Percentiles rank a stretch among this genome's conserved stretches.
Evolutionary conservation across 495 filamentous ascomycete genomes (phyloP).

Genomic region (Penicillium odoratum): DNA sequence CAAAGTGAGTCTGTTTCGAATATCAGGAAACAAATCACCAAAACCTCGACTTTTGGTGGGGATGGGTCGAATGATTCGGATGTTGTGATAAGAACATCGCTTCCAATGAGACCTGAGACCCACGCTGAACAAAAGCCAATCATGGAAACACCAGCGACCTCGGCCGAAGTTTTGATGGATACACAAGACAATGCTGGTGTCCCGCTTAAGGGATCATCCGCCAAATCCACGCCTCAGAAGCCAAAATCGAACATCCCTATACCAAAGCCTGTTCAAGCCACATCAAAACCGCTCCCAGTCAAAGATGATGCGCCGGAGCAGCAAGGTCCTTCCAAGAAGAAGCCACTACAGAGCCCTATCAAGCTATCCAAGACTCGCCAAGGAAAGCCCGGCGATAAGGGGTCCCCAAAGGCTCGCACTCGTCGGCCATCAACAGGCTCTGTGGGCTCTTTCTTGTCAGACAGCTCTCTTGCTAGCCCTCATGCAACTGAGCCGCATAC

Average conservation of each 20-base stretch:
- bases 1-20: background rate
- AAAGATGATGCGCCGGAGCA: constrained; percentile 4
- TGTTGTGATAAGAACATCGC: background rate
- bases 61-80: background rate
- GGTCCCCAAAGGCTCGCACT: constrained; percentile 19
- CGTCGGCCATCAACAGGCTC: constrained; percentile 38
- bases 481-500: constrained; percentile 30
- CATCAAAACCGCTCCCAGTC: background rate
- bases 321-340: constrained; percentile 15
- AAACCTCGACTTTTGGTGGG: background rate
- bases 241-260: background rate
- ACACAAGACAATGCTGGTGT: background rate
- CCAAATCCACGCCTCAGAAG: background rate
- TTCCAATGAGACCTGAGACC: background rate
- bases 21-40: background rate
- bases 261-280: background rate
- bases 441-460: constrained; percentile 34
- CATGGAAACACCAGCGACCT: background rate
- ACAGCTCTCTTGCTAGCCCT: constrained; percentile 38
- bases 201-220: background rate
- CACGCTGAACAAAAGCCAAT: background rate
- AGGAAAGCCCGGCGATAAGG: constrained; percentile 25
- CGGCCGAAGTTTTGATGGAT: background rate
- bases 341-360: constrained; percentile 43
- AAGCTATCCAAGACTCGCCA: constrained; percentile 37